Conservation (phyloP, 495 filamentous ascomycete species). For the Hypoxylon perforatum region DNA sequence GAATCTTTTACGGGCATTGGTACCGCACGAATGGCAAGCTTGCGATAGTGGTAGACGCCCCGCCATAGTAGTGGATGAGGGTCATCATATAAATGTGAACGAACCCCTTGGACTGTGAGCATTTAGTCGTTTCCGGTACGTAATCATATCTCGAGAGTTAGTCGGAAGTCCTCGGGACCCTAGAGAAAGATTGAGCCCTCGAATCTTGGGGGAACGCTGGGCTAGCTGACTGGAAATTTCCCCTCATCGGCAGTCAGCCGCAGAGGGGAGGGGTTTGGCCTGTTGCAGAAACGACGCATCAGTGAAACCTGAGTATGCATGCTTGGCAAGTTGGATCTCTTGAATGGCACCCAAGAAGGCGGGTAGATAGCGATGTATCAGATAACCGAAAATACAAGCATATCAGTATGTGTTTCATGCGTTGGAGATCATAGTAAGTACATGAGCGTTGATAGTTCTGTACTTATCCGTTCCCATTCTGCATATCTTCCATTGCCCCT, state of each 20-base stretch:
- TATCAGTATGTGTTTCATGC: neutral
- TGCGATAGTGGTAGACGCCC: constrained; percentile 35
- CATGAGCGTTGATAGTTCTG: neutral
- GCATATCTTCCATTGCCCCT: neutral
- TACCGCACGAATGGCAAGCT: constrained; percentile 47
- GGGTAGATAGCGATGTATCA: constrained; percentile 18
- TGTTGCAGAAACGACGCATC: constrained; percentile 17
- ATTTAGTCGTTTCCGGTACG: constrained; percentile 44
- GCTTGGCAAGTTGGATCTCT: constrained; percentile 21
- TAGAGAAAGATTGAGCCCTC: constrained; percentile 27
- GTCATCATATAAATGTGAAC: constrained; percentile 30
- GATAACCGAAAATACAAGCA: constrained; percentile 8
- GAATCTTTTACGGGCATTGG: constrained; percentile 39
- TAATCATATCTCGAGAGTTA: constrained; percentile 33
- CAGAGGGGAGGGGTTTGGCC: constrained; percentile 34
- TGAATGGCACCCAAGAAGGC: constrained; percentile 8
- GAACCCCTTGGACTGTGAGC: constrained; percentile 29
- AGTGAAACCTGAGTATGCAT: constrained; percentile 30
- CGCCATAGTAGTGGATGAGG: constrained; percentile 41
- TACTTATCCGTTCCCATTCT: neutral
- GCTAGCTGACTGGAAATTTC: constrained; percentile 23
- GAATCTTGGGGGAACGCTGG: constrained; percentile 20
- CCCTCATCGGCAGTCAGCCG: constrained; percentile 41
- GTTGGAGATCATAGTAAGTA: neutral
- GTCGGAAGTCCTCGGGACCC: constrained; percentile 34